Base-by-base conservation (phyloP, 352 stramenopile genomes). In the Phytophthora kernoviae region DNA sequence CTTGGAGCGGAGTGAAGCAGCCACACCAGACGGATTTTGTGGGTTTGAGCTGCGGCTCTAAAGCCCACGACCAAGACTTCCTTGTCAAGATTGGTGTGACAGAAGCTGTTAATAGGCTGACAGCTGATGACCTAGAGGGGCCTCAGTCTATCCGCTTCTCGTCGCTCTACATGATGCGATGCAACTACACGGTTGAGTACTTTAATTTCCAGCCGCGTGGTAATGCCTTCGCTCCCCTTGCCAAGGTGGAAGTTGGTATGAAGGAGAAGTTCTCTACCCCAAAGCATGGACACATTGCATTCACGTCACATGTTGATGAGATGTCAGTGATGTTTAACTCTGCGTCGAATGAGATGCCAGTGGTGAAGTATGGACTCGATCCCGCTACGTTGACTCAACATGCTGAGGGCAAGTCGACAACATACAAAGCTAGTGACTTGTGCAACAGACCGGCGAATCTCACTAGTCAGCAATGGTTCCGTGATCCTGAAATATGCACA, bases 301-400 rank as follows among this genome's bases (percentile, higher is more conserved):
- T 92, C 37, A 89, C 78, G 12, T 65, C 69, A 15, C 18, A 68
- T 24, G 32, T 76, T 1, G 68, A 91, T 34, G 76, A 90, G 58
- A 91, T 91, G 81, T 85, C 79, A 15, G 72, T 91, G 45, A 88
- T 90, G 75, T 90, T 87, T 62, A 93, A 90, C 54, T 90, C 83
- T 39, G 83, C 70, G 11, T 92, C 81, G 22, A 33, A 62, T 1
- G 68, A 77, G 47, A 88, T 62, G 21, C 81, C 81, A 8, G 41
- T 57, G 20, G 81, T 87, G 32, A 80, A 73, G 54, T 88, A 71
- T 41, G 77, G 77, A 1, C 57, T 71, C 7, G 61, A 66, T 11
- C 54, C 56, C 21, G 54, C 71, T 47, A 42, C 32, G 4, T 57
- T 90, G 17, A 58, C 45, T 14, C 18, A 68, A 11, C 48, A 61